Evolutionary conservation across 2,329 filamentous ascomycete genomes (phyloP), one percentile per base, ranked within the genome.

Genomic region (Gaeumannomyces tritici): DNA sequence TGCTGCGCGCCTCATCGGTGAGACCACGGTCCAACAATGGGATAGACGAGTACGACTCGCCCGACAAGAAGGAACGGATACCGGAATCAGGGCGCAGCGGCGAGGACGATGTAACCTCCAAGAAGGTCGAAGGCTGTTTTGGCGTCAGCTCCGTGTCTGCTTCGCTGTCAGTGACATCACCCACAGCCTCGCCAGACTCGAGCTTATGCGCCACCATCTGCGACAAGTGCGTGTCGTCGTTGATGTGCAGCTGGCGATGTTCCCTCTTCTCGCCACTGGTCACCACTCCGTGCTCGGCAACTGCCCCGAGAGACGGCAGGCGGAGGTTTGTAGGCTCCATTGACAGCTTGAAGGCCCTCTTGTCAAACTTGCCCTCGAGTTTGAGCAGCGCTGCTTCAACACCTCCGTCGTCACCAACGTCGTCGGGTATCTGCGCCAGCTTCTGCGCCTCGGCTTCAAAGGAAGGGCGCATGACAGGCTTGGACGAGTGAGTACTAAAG

Each of bases 371-470:
- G 12, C 95, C 95, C 76, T 99, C 95, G 0, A 99, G 81, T 70
- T 98, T 99, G 68, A 93, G 76, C 60, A 99, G 74, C 0, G 95
- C 91, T n/a, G 93, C 92, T 71, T 98, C 95, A 29, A 98, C 87
- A 15, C 93, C 93, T 8, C 91, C 91, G 70, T 96, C 90, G 57
- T 89, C 88, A 64, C 87, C 83, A 21, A 78, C 72, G 51, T 96
- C 91, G 70, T 97, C 93, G 0, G 93, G 91, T 29, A 98, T 90
- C 62, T 90, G 87, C 2, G 93, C 91, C 62, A 99, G 84, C 68
- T 90, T 90, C 64, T 93, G 87, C 1, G 96, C 91, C 69, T 96
- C 92, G 3, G 84, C 88, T 73, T 98, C 91, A 68, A 98, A 97
- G 0, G 93, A 97, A 1, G 85, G 83, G 4, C 84, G 81, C 83